Base-by-base conservation (phyloP, 208 protist species). In the Trypanosoma theileri region DNA sequence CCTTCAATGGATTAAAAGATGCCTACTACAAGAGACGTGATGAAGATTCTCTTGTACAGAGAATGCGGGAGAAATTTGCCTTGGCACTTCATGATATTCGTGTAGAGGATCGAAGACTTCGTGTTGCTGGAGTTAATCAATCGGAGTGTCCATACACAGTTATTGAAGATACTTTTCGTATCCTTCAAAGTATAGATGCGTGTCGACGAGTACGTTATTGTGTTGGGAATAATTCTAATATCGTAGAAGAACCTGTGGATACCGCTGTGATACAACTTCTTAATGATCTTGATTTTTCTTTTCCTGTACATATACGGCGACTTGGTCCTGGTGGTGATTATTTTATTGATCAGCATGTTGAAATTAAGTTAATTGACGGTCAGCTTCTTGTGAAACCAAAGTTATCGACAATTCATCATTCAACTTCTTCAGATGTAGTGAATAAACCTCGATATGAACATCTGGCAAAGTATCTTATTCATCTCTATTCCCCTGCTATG, bases 261-360 rank as follows among this genome's bases (percentile, higher is more conserved):
- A 45, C 2, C 4, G 68, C 68, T 21, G 68, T 73, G 4, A 35
- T 73, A 52, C 68, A 31, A 13, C 44, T 67, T 35, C 51, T 73
- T n/a, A 57, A 73, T 35, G 58, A 66, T 46, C 45, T 73, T 48
- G 59, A 60, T n/a, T 73, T 73, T 42, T 35, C 58, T 22, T 64
- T 73, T 63, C 45, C 59, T 19, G 51, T 73, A 21, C 22, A 46
- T 26, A 73, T 73, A 10, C 57, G 51, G 7, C 68, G 68, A 13
- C 40, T 73, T 28, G 68, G 68, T 35, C 50, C 53, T n/a, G 59
- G 51, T 10, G 68, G 68, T n/a, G 50, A 66, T 46, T 73, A 73
- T 45, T 73, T 73, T 73, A 73, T 73, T 48, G 68, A 73, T 41
- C 68, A 52, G n/a, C 46, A 51, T 28, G 68, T 73, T 41, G 26